A percentile compares a stretch with the other conserved stretches of the same genome.
Conservation (phyloP, 2,329 filamentous ascomycete genomes). For the Chaetoscypha palmicola region DNA sequence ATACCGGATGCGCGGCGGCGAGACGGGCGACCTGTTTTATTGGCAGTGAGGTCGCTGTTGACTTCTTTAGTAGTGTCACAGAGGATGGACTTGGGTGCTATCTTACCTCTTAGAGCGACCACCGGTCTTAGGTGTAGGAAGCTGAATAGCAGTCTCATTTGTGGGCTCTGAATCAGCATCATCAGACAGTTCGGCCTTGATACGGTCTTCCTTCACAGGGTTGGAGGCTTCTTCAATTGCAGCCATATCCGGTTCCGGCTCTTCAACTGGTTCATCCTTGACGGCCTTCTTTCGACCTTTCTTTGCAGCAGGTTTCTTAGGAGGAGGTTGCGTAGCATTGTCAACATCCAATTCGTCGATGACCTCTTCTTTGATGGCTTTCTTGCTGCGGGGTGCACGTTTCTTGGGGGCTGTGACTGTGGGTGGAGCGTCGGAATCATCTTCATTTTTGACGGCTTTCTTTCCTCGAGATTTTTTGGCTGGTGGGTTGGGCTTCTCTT, state of each 20-base stretch:
- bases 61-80: too few species aligned
- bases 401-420: slow-evolving; percentile 17
- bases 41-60: too few species aligned
- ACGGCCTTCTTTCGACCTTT: slow-evolving; percentile 20
- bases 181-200: neutral
- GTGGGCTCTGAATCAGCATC: neutral
- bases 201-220: neutral
- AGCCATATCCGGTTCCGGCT: neutral
- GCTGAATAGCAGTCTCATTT: neutral
- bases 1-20: too few species aligned
- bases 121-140: neutral
- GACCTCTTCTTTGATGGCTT: slow-evolving; percentile 17
- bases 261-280: slow-evolving; percentile 10
- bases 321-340: slow-evolving; percentile 19
- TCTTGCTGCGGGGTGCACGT: slow-evolving; percentile 9
- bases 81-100: too few species aligned
- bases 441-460: slow-evolving; percentile 2
- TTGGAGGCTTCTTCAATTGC: neutral
- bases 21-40: too few species aligned
- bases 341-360: slow-evolving; percentile 24
- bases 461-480: neutral
- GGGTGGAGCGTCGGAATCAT: slow-evolving; percentile 20
- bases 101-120: neutral
- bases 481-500: neutral
- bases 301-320: slow-evolving; percentile 7